Percentiles rank a stretch among this genome's conserved stretches.
Conservation (phyloP, 768 basidiomycete genomes). For the Lyophyllum decastes region DNA sequence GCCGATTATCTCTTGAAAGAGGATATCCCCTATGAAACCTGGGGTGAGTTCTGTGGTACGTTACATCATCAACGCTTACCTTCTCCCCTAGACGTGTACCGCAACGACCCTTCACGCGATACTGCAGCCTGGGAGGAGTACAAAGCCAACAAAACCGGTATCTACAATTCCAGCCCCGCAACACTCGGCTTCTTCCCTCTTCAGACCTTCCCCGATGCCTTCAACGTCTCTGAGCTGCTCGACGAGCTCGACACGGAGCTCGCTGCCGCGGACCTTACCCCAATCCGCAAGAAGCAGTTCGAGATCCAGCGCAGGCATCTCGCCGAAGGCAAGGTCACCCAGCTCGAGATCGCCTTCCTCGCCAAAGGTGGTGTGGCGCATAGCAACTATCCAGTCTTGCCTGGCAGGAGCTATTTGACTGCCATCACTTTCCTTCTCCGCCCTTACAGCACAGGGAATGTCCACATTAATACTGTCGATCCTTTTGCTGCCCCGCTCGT, state of each 20-base stretch:
- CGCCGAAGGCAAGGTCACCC: conserved; percentile 14
- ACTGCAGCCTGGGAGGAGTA: conserved; percentile 9
- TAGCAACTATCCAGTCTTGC: conserved; percentile 10
- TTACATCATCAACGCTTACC: background rate
- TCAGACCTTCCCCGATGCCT: conserved; percentile 15
- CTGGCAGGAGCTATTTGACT: conserved; percentile 15
- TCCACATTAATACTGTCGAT: conserved; percentile 21
- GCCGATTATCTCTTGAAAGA: conserved; percentile 15
- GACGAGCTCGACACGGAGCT: conserved; percentile 12
- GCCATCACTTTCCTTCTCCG: conserved; percentile 16
- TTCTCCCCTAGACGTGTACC: conserved; percentile 11
- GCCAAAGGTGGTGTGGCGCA: conserved; percentile 13
- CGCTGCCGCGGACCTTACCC: conserved; percentile 4
- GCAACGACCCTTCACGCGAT: conserved; percentile 13
- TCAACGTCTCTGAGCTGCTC: conserved; percentile 14
- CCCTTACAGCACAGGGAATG: conserved; percentile 16
- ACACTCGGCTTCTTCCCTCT: conserved; percentile 15
- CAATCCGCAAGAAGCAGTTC: conserved; percentile 17
- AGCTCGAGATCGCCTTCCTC: conserved; percentile 11
- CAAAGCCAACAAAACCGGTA: conserved; percentile 11
- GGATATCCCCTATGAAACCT: conserved; percentile 12
- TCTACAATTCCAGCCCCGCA: conserved; percentile 11
- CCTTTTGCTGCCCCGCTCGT: conserved; percentile 18
- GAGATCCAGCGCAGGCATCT: conserved; percentile 15
- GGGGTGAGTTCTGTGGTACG: background rate